These are phyloP conservation scores for Tagetes erecta DNA, from an alignment of 129 eudicot species.

Conservation along the genomic window DNA sequence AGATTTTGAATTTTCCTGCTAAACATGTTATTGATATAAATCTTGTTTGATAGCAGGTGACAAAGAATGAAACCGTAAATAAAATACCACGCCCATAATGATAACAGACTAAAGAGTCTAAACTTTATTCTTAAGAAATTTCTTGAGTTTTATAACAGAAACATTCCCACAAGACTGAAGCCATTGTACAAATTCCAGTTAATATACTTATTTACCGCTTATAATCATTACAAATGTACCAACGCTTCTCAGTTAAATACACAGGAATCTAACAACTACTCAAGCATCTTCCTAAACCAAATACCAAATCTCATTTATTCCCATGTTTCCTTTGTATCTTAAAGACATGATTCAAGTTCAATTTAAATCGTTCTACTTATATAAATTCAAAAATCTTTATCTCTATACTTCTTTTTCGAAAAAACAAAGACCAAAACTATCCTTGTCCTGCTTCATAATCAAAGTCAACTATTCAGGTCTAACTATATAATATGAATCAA, in stretches of 20 bases:
- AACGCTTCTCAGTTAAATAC: neutral
- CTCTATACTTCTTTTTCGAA: neutral
- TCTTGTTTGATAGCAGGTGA: neutral
- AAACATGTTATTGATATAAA: neutral
- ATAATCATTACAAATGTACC: conserved; percentile 7
- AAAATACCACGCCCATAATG: neutral
- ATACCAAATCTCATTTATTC: neutral
- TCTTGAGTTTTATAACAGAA: neutral
- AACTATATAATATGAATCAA: neutral
- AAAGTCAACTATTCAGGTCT: neutral
- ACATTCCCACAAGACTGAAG: neutral
- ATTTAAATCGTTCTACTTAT: neutral
- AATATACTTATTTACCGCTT: conserved; percentile 1
- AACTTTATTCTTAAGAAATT: neutral
- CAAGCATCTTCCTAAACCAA: neutral
- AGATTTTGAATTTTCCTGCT: conserved; percentile 29
- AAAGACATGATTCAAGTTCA: neutral
- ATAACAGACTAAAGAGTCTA: neutral
- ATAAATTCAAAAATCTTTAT: neutral
- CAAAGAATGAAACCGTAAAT: neutral
- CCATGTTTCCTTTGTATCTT: neutral
- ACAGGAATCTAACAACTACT: neutral
- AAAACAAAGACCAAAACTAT: neutral
- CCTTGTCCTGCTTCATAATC: neutral
- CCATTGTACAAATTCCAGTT: neutral